Evolutionary conservation across 2,329 filamentous ascomycete genomes (phyloP), one percentile per base, ranked within the genome.

Genomic region (Xylaria sp.): DNA sequence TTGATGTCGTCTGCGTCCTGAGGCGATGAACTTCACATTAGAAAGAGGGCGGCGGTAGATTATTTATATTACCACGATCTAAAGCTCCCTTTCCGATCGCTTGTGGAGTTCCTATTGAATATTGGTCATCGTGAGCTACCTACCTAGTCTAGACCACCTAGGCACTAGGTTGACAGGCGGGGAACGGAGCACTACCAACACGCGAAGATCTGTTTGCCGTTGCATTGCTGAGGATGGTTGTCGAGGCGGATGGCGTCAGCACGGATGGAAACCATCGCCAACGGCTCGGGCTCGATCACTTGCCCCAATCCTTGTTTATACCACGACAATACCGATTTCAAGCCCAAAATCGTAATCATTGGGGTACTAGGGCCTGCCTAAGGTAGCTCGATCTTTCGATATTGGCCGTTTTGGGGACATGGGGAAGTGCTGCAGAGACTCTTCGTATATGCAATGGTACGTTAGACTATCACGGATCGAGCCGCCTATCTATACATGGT

Each of bases 381-480:
- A 56, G 60, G 19, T 15, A 56, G 40, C 21, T 31, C 17, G 29
- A 35, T 46, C 10, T 48, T 56, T 47, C 27, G 40, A 48, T 23
- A n/a, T 19, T 53, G 27, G 23, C 31, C 21, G 47, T 31, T 17
- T 51, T 19, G 29, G 29, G 21, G 33, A 23, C 49, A 35, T 46
- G 57, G 43, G n/a, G 29, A 27, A 47, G 11, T 11, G 43, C 54
- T 51, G 49, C 54, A 52, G 58, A 51, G 33, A 49, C 58, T 62
- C 58, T 65, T 71, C 70, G 70, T 71, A 71, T 71, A 71, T 71
- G 70, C 69, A 62, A 65, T 71, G 61, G 58, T 56, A 71, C 69
- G 54, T 65, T 62, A 62, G 59, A 63, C 64, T 35, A 52, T 47
- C 54, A 55, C 51, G 3, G 38, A 41, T 43, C 29, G 27, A 44